Evolutionary conservation across 495 filamentous ascomycete species (phyloP).

Genomic region (Talaromyces ruber): DNA sequence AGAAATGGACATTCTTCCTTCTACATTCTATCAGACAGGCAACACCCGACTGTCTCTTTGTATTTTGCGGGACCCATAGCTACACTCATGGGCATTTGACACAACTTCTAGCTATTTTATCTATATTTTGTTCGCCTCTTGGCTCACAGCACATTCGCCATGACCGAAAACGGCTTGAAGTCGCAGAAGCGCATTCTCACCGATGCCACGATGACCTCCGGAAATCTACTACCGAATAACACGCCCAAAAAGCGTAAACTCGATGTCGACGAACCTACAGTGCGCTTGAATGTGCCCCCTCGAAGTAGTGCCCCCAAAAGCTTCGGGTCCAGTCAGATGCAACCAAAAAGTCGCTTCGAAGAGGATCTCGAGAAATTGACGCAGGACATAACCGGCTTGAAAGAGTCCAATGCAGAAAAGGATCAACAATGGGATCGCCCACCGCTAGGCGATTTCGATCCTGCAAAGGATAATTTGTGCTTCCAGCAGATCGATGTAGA

Average conservation of each 20-base stretch:
- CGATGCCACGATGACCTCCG: slow-evolving; percentile 46
- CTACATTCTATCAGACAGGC: not conserved
- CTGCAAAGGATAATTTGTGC: slow-evolving; percentile 59
- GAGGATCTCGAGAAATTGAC: slow-evolving; percentile 91
- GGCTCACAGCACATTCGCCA: slow-evolving; percentile 13
- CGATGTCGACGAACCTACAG: slow-evolving; percentile 45
- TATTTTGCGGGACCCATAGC: not conserved
- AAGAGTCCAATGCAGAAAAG: slow-evolving; percentile 76
- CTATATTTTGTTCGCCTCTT: not conserved
- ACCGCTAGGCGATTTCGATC: slow-evolving; percentile 60
- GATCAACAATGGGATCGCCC: slow-evolving; percentile 93
- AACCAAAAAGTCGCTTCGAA: slow-evolving; percentile 78
- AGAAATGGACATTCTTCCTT: not conserved
- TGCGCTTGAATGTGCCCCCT: slow-evolving; percentile 48
- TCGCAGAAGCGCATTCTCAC: slow-evolving; percentile 51
- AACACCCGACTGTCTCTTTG: not conserved
- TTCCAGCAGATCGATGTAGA: slow-evolving; percentile 97
- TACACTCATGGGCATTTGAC: not conserved
- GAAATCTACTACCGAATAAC: slow-evolving; percentile 34
- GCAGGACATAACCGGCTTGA: slow-evolving; percentile 80
- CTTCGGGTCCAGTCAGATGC: slow-evolving; percentile 65
- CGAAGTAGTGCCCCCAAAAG: slow-evolving; percentile 48
- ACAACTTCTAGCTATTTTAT: not conserved
- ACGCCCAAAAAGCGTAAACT: slow-evolving; percentile 72
- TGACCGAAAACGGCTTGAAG: slow-evolving; percentile 42